phyloP scores from a whole-genome alignment of 441 rosid species.

The Flueggea neowawraea region DNA sequence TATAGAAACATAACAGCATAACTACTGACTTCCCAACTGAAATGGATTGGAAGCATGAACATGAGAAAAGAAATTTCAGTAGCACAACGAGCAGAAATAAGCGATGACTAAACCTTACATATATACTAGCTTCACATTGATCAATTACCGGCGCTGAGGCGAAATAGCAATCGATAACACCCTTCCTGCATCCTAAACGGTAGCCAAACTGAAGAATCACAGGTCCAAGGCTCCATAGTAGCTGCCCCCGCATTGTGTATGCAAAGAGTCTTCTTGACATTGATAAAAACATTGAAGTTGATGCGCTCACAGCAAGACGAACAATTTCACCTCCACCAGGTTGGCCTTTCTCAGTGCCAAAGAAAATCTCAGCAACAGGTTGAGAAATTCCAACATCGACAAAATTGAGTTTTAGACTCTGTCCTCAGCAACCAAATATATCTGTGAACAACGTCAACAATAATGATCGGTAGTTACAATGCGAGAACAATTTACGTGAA shows the following conservation, averaged over 20 bases:
- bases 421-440: constrained; percentile 72
- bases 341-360: constrained; percentile 53
- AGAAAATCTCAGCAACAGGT: constrained; percentile 46
- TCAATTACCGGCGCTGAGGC: constrained; percentile 67
- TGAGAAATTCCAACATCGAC: constrained; percentile 35
- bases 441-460: constrained; percentile 25
- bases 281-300: constrained; percentile 61
- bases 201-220: constrained; percentile 51
- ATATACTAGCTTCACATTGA: constrained; percentile 69
- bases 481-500: too few species aligned
- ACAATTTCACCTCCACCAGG: constrained; percentile 35
- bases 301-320: constrained; percentile 61
- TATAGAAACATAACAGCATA: too few species aligned
- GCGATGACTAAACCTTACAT: constrained; percentile 39
- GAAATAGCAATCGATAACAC: constrained; percentile 53
- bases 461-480: too few species aligned
- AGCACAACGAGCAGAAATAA: too few species aligned
- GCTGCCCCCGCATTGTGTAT: constrained; percentile 34
- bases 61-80: too few species aligned
- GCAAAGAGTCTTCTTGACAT: constrained; percentile 60
- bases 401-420: constrained; percentile 51
- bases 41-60: too few species aligned
- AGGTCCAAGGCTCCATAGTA: constrained; percentile 83
- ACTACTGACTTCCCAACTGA: too few species aligned
- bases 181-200: constrained; percentile 64